Evolutionary conservation across 2,329 filamentous ascomycete species (phyloP), one percentile per base, ranked within the genome.

Genomic region (Aureobasidium sp.): DNA sequence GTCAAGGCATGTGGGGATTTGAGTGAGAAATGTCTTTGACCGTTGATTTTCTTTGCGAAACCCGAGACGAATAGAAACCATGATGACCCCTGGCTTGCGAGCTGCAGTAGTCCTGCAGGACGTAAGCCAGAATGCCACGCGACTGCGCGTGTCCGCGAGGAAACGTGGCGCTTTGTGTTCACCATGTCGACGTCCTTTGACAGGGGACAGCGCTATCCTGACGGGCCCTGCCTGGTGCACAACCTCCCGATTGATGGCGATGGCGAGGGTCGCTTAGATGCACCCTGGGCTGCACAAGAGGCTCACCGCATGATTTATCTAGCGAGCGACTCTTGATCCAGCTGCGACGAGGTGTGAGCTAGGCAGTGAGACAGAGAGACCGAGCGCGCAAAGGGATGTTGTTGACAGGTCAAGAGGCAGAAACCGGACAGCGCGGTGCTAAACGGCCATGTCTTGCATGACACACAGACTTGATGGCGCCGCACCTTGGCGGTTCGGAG

Each of bases 81-180:
- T 41, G 44, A 42, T 17, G 34, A 49, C 42, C 45, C 44, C 45
- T 58, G 55, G 22, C 53, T 51, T 51, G n/a, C 25, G 25, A 51
- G 39, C 57, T 60, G 57, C 57, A 60, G 57, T 36, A 34, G 20
- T 8, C 27, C 42, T 59, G 44, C 55, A 58, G 22, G 27, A 15
- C 12, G 56, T 22, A 48, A 49, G 44, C 44, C 44, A 60, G 22
- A 14, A 60, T 60, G 57, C 57, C 57, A 60, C 57, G 57, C 57
- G 57, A 60, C 57, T 60, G 57, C 45, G 57, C 57, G 57, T 25
- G 36, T 51, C 57, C 45, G 57, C 45, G 45, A 60, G 45, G 57
- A 34, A 60, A 60, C 57, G 57, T 60, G 57, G 57, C 57, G 57
- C 57, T 42, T 48, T 60, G 57, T 60, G 57, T 60, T 60, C 45